These are phyloP conservation scores for Leucocoprinus sp. DNA, from an alignment of 768 basidiomycete genomes.

Conservation along the genomic window DNA sequence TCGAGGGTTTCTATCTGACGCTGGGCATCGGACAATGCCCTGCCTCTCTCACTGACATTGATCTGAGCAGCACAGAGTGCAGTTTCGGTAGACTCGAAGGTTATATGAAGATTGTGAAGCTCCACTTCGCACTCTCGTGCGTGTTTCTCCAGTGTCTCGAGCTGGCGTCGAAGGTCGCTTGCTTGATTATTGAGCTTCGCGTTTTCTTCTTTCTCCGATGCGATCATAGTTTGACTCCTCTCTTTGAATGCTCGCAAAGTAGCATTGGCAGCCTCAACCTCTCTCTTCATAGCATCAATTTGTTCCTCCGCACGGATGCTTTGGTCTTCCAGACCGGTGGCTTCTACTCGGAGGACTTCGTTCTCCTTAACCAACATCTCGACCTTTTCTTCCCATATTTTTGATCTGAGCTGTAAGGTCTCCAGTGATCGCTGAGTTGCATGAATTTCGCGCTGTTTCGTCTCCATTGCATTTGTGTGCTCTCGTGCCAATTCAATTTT, in stretches of 20 bases:
- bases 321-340: neutral
- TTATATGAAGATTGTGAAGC: neutral
- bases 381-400: neutral
- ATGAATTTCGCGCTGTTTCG: neutral
- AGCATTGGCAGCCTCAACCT: neutral
- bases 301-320: neutral
- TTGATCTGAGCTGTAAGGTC: neutral
- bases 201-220: neutral
- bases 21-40: neutral
- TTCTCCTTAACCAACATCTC: constrained; percentile 5
- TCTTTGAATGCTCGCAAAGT: constrained; percentile 3
- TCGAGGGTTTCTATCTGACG: neutral
- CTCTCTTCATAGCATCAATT: neutral
- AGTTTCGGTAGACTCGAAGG: neutral
- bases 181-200: neutral
- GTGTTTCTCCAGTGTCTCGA: neutral
- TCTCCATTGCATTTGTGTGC: constrained; percentile 1
- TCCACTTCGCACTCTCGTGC: neutral
- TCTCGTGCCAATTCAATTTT: neutral
- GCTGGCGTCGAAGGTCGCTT: constrained; percentile 1
- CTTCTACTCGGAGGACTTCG: neutral
- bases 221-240: neutral
- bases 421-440: neutral
- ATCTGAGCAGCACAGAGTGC: neutral
- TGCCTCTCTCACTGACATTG: neutral